Base-by-base conservation (phyloP, 179 eudicot genomes). In the Beta lomatogona region DNA sequence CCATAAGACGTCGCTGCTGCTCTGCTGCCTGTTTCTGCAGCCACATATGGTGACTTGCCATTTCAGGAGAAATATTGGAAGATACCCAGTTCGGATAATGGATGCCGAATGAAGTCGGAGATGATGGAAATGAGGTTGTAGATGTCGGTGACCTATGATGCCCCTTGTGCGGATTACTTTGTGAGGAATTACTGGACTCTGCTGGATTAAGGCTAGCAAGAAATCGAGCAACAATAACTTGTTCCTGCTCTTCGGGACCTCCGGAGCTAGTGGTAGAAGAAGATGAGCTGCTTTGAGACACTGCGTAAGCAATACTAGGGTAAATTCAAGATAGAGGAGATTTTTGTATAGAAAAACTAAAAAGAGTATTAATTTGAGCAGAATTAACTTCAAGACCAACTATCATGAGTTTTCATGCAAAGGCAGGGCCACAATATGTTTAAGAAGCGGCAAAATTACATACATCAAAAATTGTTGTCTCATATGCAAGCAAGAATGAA, bases 221-320 rank as follows among this genome's bases (percentile, higher is more conserved):
- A 87, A 82, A 79, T 55, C 91, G 92, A 81, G 89, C 92, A 77
- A 90, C 87, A 65, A 84, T 45, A 21, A 83, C 86, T 85, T 90
- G 89, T 65, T 88, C 92, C 84, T 84, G 91, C 71, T 90, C 92
- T 77, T 90, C 92, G 53, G 72, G 81, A 78, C 80, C 66, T 70
- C 81, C 85, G 16, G 89, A 75, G 77, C 71, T 81, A 6, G 58
- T 10, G 50, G 70, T 4, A 74, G 77, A 53, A 75, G 89, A 81
- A 36, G 91, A 71, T 3, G 88, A 78, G 72, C 82, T 80, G 7
- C 36, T 28, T 63, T 84, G 88, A 83, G 88, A 85, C 90, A 88
- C 92, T 90, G 67, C 86, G 88, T 77, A 16, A 68, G 74, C 71
- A 86, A 80, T 10, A 80, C 8, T 41, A 73, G 41, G n/a, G 19